phyloP scores from a whole-genome alignment of 2,329 filamentous ascomycete species.

The Fusarium musae region DNA sequence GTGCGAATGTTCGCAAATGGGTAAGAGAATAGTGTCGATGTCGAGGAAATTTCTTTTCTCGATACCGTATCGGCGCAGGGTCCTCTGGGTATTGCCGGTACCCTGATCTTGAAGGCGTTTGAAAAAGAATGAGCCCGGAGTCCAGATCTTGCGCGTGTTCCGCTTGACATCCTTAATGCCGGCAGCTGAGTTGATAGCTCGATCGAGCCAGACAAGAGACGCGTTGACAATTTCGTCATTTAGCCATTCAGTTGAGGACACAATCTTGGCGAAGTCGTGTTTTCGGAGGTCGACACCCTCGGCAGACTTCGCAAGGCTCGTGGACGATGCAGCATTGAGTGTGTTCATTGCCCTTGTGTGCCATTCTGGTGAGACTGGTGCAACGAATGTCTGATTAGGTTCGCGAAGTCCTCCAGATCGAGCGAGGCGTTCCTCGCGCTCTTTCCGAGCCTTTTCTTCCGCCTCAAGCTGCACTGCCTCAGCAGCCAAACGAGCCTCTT shows the following conservation, averaged over 20 bases:
- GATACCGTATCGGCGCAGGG: conserved; percentile 67
- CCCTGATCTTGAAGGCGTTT: conserved; percentile 62
- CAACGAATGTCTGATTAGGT: conserved; percentile 44
- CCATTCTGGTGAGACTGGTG: conserved; percentile 46
- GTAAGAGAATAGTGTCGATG: conserved; percentile 76
- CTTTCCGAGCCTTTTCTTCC: conserved; percentile 39
- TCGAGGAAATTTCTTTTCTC: conserved; percentile 70
- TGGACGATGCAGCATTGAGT: conserved; percentile 48
- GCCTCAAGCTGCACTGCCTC: conserved; percentile 40
- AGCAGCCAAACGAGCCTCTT: conserved; percentile 43
- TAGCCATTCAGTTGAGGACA: conserved; percentile 70
- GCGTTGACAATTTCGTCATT: conserved; percentile 82
- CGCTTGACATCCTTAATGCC: conserved; percentile 61
- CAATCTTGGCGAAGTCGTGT: conserved; percentile 73
- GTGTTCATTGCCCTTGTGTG: conserved; percentile 43
- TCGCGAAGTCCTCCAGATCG: conserved; percentile 47
- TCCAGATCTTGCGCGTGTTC: conserved; percentile 67
- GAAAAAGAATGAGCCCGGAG: conserved; percentile 75
- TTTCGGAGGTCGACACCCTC: conserved; percentile 61
- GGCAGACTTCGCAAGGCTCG: conserved; percentile 57
- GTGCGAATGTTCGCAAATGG: conserved; percentile 72
- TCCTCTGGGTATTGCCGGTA: conserved; percentile 60
- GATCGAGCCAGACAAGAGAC: conserved; percentile 69
- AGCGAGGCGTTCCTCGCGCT: conserved; percentile 46
- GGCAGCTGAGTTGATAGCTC: conserved; percentile 65